Conservation (phyloP, 768 basidiomycete genomes). For the Russula virescens region DNA sequence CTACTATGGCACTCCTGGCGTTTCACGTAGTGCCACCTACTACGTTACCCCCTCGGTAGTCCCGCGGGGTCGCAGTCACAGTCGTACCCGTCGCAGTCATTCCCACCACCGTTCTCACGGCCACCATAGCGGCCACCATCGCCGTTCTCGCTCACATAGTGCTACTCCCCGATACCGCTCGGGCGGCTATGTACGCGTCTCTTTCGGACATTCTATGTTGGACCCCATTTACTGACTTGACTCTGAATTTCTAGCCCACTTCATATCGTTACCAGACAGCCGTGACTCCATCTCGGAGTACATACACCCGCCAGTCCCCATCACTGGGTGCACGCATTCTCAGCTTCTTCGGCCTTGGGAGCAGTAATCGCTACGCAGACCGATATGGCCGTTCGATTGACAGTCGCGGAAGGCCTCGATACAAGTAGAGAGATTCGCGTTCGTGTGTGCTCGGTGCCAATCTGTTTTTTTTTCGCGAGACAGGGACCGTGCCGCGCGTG, state of each 20-base stretch:
- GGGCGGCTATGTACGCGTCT: slow-evolving; percentile 19
- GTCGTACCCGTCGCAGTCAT: slow-evolving; percentile 23
- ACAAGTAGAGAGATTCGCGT: slow-evolving; percentile 15
- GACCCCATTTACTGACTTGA: neutral
- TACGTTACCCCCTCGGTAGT: slow-evolving; percentile 22
- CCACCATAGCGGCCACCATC: slow-evolving; percentile 18
- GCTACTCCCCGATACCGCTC: slow-evolving; percentile 10
- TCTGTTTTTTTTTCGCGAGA: slow-evolving; percentile 4
- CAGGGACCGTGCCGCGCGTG: slow-evolving; percentile 12
- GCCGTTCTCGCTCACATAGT: slow-evolving; percentile 19
- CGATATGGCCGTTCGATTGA: slow-evolving; percentile 39
- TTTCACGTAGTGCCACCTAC: slow-evolving; percentile 13
- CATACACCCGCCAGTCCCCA: slow-evolving; percentile 15
- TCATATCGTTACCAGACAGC: slow-evolving; percentile 16
- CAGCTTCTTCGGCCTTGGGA: slow-evolving; percentile 34
- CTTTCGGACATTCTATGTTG: too few relatives aligned
- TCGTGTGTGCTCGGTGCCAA: neutral
- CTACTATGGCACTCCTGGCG: slow-evolving; percentile 9
- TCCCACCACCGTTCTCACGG: slow-evolving; percentile 12
- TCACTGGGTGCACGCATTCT: slow-evolving; percentile 37
- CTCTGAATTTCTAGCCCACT: neutral
- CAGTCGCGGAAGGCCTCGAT: slow-evolving; percentile 1
- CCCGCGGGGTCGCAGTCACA: slow-evolving; percentile 23
- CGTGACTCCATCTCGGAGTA: neutral
- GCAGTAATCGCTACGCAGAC: slow-evolving; percentile 35